Evolutionary conservation across 768 basidiomycete genomes (phyloP), one percentile per base, ranked within the genome.

Genomic region (Coprinopsis marcescibilis): DNA sequence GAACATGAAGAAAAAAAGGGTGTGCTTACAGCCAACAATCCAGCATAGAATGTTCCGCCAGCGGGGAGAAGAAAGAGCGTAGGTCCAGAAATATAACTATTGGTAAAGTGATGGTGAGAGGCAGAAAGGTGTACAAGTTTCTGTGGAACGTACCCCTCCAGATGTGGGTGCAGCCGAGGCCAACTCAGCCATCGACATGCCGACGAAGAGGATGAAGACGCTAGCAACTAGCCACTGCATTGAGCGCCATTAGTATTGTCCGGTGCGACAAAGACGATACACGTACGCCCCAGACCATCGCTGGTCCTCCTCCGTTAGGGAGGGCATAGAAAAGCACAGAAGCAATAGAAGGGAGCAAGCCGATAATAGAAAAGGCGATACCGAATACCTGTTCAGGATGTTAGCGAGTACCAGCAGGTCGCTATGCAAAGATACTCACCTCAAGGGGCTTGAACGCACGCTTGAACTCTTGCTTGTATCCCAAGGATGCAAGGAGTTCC

Each of bases 251-350:
- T 13, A 30, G 25, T 4, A 40, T 6, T 19, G 17, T 8, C 25
- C 25, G 13, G 30, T n/a, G n/a, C 13, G 34, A 23, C 20, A 37
- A 19, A 30, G 15, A 17, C 19, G 12, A 23, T 23, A 29, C 2
- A 68, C 76, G 49, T 49, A 80, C 78, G 13, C 83, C 83, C 83
- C 83, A 88, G 11, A 83, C 80, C 80, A 86, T 81, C 1, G 80
- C 73, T 1, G 78, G 75, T 0, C 81, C 76, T 3, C 81, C 83
- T 12, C 85, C 85, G 60, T 85, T 81, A 0, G 81, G 81, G 17
- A 84, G 64, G 2, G 81, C 71, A 57, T 79, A 80, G 51, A 71
- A 70, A 30, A 76, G 51, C 12, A 74, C 72, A 25, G 72, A 75
- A 7, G 81, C 77, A 26, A 85, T 82, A 0, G 83, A 83, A 8